Evolutionary conservation across 2,329 filamentous ascomycete genomes (phyloP).

Genomic region (Hypoxylon sp.): DNA sequence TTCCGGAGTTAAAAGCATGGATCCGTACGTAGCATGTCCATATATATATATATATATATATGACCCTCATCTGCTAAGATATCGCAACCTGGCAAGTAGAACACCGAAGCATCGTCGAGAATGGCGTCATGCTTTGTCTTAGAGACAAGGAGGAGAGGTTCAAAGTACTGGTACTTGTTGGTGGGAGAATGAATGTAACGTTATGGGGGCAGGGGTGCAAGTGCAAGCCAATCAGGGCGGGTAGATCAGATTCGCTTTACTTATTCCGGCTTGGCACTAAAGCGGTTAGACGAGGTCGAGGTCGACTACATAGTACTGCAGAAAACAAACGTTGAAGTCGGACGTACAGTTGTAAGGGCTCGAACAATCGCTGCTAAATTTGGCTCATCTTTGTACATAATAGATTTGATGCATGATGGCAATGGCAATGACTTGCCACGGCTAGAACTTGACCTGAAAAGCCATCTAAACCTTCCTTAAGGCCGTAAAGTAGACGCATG

Average conservation of each 20-base stretch:
- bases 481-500: constrained; percentile 8
- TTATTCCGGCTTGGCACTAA: constrained; percentile 40
- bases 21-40: background rate
- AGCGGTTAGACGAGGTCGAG: constrained; percentile 22
- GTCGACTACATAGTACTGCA: constrained; percentile 41
- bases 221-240: constrained; percentile 27
- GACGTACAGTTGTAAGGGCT: background rate
- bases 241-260: constrained; percentile 26
- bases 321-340: constrained; percentile 25
- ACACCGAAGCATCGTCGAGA: background rate
- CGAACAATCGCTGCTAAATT: constrained; percentile 19
- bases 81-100: background rate
- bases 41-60: background rate
- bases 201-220: constrained; percentile 7
- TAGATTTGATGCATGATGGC: background rate
- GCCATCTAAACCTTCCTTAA: constrained; percentile 8
- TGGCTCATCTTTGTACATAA: constrained; percentile 20
- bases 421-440: constrained; percentile 1
- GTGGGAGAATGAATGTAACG: constrained; percentile 10
- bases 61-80: background rate
- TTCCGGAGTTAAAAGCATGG: background rate
- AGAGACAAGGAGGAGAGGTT: background rate
- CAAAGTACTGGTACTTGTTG: constrained; percentile 13
- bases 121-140: background rate
- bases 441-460: background rate